Evolutionary conservation across 2,329 filamentous ascomycete genomes (phyloP), one percentile per base, ranked within the genome.

Genomic region (Pseudopithomyces chartarum): DNA sequence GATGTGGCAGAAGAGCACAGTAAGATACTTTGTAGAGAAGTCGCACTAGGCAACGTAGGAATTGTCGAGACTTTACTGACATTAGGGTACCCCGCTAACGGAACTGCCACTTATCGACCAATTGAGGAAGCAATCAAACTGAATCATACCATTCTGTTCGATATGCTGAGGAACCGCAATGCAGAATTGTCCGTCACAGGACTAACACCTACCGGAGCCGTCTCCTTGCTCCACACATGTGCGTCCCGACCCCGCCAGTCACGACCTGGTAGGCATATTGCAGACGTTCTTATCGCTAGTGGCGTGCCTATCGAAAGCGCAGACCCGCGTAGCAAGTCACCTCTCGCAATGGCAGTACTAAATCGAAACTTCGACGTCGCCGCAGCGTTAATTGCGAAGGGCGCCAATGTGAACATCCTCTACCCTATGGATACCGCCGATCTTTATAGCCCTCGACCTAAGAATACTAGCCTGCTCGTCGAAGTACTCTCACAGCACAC

Each of bases 281-380:
- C 50, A 36, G 44, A 54, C n/a, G 29, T 36, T 20, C 55, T 57
- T 19, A 48, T 57, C 12, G 50, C 43, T 13, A 38, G 36, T 34
- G 45, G 50, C 19, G 50, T 57, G 23, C 50, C 55, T 15, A 17
- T 57, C 6, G 55, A 57, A 43, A 54, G 50, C 23, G 19, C 17
- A 10, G 55, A 57, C 32, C 36, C 34, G 11, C 36, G 55, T 10
- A 54, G 44, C 29, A 53, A 45, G n/a, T 34, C 55, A 42, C 55
- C 55, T 11, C 39, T 57, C 7, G 44, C 55, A 17, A 44, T 49
- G 43, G 55, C 55, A 1, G 45, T 54, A 23, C 26, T 54, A 36
- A 53, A 57, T 32, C 55, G 49, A 20, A 57, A 57, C 15, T 57
- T 57, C 20, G 55, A 57, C 26, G 50, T 57, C 12, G 55, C 55